A percentile compares a stretch with the other conserved stretches of the same genome.
Evolutionary conservation across 2,329 filamentous ascomycete species (phyloP).

Genomic region (Phaeosphaeria sp.): DNA sequence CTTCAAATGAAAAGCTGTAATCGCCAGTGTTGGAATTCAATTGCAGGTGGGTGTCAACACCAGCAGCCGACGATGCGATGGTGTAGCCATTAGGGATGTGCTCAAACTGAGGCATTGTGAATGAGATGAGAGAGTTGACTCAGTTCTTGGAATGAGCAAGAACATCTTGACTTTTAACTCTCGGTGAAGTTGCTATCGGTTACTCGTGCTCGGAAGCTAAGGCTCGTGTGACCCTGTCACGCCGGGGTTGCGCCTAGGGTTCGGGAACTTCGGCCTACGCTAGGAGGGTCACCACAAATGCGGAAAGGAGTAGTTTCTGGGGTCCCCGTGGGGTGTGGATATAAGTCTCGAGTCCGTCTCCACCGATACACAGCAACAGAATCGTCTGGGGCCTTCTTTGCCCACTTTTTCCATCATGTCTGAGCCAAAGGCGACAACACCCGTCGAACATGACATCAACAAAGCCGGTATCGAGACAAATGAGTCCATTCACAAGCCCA

Average conservation of each 20-base stretch:
- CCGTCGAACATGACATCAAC: constrained; percentile 16
- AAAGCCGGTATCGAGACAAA: constrained; percentile 34
- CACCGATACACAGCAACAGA: constrained; percentile 11
- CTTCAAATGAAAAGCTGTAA: constrained; percentile 68
- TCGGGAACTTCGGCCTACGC: constrained; percentile 21
- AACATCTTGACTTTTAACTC: neutral
- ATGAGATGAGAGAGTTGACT: neutral
- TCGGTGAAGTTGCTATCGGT: neutral
- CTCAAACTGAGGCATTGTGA: constrained; percentile 59
- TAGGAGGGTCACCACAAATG: neutral
- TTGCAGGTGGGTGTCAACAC: constrained; percentile 38
- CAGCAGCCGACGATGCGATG: constrained; percentile 30
- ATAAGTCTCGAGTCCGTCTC: constrained; percentile 17
- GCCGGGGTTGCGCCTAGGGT: neutral
- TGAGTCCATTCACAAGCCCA: constrained; percentile 36
- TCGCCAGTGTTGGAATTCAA: constrained; percentile 54
- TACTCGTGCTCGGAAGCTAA: neutral
- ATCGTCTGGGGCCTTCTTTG: neutral
- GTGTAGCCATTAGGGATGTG: constrained; percentile 47
- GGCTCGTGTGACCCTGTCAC: neutral
- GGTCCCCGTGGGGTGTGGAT: constrained; percentile 36
- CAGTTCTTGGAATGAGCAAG: neutral
- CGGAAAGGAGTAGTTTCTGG: constrained; percentile 28
- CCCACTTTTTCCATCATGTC: constrained; percentile 20
- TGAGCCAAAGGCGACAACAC: constrained; percentile 12